Evolutionary conservation across 1,284 basidiomycete species (phyloP).

Genomic region (Mycena sp.): DNA sequence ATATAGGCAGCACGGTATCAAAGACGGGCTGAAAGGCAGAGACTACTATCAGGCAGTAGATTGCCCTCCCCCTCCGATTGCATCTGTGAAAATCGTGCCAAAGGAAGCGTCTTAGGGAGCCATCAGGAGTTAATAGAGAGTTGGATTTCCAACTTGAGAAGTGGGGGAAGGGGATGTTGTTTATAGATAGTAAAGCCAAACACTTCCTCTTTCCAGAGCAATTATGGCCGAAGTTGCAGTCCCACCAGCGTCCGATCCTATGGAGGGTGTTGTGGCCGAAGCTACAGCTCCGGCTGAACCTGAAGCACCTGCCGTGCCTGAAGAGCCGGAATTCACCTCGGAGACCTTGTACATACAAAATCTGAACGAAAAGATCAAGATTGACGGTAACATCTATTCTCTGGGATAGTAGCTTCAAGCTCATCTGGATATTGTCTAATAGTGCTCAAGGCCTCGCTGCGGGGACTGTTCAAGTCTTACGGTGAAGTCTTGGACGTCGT

Average conservation of each 20-base stretch:
- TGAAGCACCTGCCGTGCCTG: conserved; percentile 42
- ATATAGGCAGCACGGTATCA: conserved; percentile 8
- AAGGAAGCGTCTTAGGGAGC: conserved; percentile 2
- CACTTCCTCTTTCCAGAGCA: neutral
- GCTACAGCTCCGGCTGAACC: conserved; percentile 38
- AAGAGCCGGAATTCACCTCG: conserved; percentile 60
- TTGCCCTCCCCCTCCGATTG: neutral
- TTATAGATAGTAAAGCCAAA: conserved; percentile 6
- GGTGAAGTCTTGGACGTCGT: conserved; percentile 92
- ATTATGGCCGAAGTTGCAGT: conserved; percentile 50
- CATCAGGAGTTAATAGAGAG: neutral
- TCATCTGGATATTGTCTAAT: conserved; percentile 14
- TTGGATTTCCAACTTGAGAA: neutral
- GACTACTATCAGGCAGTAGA: conserved; percentile 19
- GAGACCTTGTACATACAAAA: conserved; percentile 98
- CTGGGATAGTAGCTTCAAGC: neutral
- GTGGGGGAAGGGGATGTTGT: neutral
- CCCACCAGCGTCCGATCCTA: conserved; percentile 43
- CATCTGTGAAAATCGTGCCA: conserved; percentile 18
- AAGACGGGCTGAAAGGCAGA: neutral
- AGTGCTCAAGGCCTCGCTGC: conserved; percentile 90
- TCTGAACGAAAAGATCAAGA: conserved; percentile 95
- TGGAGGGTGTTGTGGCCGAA: conserved; percentile 49
- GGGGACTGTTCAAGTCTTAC: conserved; percentile 93
- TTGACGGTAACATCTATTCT: conserved; percentile 65